phyloP scores from a whole-genome alignment of 345 rosid genomes.

The Lumnitzera racemosa region DNA sequence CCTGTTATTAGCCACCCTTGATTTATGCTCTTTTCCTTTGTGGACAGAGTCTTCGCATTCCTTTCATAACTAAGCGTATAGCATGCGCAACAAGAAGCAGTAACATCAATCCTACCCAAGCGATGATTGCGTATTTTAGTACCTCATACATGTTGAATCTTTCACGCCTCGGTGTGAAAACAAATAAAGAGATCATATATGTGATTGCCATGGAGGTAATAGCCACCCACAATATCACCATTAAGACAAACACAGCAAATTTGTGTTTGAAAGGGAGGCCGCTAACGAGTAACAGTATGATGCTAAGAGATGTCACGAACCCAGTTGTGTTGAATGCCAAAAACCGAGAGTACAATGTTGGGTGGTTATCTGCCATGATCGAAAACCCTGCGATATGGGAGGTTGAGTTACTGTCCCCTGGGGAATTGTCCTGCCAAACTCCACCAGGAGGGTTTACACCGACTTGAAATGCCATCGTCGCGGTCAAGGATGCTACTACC shows the following conservation, averaged over 20 bases:
- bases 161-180: not conserved
- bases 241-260: not conserved
- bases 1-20: too few relatives aligned
- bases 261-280: not conserved
- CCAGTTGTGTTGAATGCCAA: not conserved
- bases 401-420: too few relatives aligned
- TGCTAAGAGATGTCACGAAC: slow-evolving; percentile 10
- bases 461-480: slow-evolving; percentile 17
- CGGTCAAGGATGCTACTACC: slow-evolving; percentile 11
- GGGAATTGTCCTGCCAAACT: not conserved
- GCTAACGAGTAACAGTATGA: slow-evolving; percentile 10
- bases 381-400: not conserved
- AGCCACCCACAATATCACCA: slow-evolving; percentile 6
- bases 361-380: not conserved
- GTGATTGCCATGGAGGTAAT: not conserved
- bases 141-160: not conserved
- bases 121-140: not conserved
- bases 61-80: not conserved
- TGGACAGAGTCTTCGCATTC: not conserved
- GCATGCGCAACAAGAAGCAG: not conserved
- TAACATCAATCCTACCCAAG: not conserved
- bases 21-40: too few relatives aligned
- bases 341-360: not conserved
- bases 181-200: not conserved
- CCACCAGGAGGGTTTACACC: slow-evolving; percentile 7